Evolutionary conservation across 768 basidiomycete species (phyloP).

Genomic region (Lactarius indigo): DNA sequence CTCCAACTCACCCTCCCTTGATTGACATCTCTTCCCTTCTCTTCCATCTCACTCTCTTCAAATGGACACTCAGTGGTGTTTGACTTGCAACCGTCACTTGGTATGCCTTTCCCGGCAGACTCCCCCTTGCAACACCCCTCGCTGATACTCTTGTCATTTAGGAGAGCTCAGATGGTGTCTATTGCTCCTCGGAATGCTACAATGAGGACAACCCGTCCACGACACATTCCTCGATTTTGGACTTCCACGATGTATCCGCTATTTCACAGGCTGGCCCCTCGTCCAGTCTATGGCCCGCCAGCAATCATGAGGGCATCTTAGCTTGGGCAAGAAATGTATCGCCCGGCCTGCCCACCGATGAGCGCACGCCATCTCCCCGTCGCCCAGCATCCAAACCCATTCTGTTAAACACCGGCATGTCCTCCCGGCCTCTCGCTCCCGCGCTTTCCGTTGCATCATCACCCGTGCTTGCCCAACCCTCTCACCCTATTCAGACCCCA

Average conservation of each 20-base stretch:
- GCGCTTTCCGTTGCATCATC: slow-evolving; percentile 23
- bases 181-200: slow-evolving; percentile 52
- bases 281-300: slow-evolving; percentile 31
- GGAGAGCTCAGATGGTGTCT: slow-evolving; percentile 40
- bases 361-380: slow-evolving; percentile 21
- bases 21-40: slow-evolving; percentile 20
- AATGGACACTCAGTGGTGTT: slow-evolving; percentile 72
- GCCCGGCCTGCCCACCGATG: slow-evolving; percentile 28
- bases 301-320: slow-evolving; percentile 41
- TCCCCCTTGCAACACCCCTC: slow-evolving; percentile 6
- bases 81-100: slow-evolving; percentile 57
- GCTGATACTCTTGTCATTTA: slow-evolving; percentile 27
- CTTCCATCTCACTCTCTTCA: slow-evolving; percentile 22
- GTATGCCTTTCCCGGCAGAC: slow-evolving; percentile 37
- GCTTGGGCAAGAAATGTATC: slow-evolving; percentile 37
- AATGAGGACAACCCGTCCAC: slow-evolving; percentile 32
- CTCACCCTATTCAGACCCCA: slow-evolving; percentile 25
- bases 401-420: slow-evolving; percentile 21
- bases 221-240: slow-evolving; percentile 20
- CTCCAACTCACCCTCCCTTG: slow-evolving; percentile 25
- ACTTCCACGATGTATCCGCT: slow-evolving; percentile 9
- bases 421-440: slow-evolving; percentile 20
- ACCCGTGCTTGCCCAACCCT: slow-evolving; percentile 21
- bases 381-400: slow-evolving; percentile 7
- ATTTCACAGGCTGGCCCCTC: slow-evolving; percentile 14